A percentile compares a stretch with the other conserved stretches of the same genome.
These are phyloP conservation scores for Exophiala mesophila DNA, from an alignment of 2,329 filamentous ascomycete genomes.

Conservation along the genomic window DNA sequence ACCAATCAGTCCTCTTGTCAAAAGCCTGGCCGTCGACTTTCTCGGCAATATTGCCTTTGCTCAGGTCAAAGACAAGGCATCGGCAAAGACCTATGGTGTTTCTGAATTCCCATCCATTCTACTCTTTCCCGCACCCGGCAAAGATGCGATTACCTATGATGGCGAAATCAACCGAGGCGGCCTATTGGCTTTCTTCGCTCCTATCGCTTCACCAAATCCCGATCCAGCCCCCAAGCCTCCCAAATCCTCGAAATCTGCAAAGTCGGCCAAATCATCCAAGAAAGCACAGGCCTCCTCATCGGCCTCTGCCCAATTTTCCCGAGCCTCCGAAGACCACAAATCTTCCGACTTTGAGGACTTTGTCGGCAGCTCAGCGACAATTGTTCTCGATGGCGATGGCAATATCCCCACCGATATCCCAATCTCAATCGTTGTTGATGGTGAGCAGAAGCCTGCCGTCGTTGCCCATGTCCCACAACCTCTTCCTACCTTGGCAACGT, in stretches of 20 bases:
- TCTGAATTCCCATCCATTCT: constrained; percentile 74
- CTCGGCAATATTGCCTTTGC: constrained; percentile 72
- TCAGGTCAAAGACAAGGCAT: constrained; percentile 79
- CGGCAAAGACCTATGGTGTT: constrained; percentile 67
- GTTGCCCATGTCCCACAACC: constrained; percentile 55
- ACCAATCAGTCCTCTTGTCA: constrained; percentile 75
- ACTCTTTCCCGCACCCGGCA: constrained; percentile 66
- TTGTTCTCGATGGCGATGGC: constrained; percentile 45
- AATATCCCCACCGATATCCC: constrained; percentile 54
- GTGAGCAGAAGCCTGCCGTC: constrained; percentile 40
- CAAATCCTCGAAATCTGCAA: constrained; percentile 28
- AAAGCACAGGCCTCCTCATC: constrained; percentile 38
- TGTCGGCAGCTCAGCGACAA: constrained; percentile 46
- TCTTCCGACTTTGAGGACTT: constrained; percentile 45
- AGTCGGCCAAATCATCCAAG: constrained; percentile 18
- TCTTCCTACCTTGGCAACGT: constrained; percentile 61
- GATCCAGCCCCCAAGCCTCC: constrained; percentile 55
- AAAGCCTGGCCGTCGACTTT: constrained; percentile 86
- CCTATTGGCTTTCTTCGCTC: constrained; percentile 76
- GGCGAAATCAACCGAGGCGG: constrained; percentile 81
- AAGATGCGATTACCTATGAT: constrained; percentile 66
- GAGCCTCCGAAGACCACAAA: constrained; percentile 49
- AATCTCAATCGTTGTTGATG: constrained; percentile 39
- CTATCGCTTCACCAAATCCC: constrained; percentile 72
- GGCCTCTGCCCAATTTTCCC: constrained; percentile 46